Base-by-base conservation (phyloP, 1,284 basidiomycete species). In the Hemileia vastatrix region DNA sequence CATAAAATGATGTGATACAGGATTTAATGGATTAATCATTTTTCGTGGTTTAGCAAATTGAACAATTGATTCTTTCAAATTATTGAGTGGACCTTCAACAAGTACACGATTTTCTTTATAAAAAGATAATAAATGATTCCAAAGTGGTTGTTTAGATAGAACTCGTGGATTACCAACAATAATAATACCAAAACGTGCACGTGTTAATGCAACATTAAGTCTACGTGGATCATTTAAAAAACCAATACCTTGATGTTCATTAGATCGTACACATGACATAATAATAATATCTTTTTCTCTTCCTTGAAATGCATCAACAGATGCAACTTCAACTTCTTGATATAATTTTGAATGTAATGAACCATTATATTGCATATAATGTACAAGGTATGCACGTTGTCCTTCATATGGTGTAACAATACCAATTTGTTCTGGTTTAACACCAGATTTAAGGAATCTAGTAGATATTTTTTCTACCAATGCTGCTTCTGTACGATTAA, bases 61-160 rank as follows among this genome's bases (percentile, higher is more conserved):
- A 61, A 98, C 96, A 93, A 98, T 95, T 78, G 90, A 93, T 4
- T 90, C 83, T 76, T 97, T 94, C 43, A 98, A 79, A 77, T 98
- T 98, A 77, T 85, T 94, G 57, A 98, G 81, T 1, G 93, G 90
- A 1, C 94, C 94, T 76, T 98, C 94, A 31, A 98, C 94, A 52
- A 98, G 84, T 71, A 84, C 86, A 62, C 81, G 84, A 77, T 89
- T 91, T 78, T 97, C 93, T 79, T 98, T 97, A 84, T 94, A 98
- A 76, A 98, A 95, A 0, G 91, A 94, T 57, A 98, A 82, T 56
- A 98, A 84, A 75, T 94, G 92, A 75, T 98, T 91, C 94, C 94
- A 98, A 9, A 98, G 81, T 3, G 92, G 90, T 74, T 96, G 93
- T n/a, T n/a, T n/a, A n/a, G n/a, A n/a, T n/a, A n/a, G n/a, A n/a